Evolutionary conservation across 208 protist genomes (phyloP).

Genomic region (Crithidia thermophila): DNA sequence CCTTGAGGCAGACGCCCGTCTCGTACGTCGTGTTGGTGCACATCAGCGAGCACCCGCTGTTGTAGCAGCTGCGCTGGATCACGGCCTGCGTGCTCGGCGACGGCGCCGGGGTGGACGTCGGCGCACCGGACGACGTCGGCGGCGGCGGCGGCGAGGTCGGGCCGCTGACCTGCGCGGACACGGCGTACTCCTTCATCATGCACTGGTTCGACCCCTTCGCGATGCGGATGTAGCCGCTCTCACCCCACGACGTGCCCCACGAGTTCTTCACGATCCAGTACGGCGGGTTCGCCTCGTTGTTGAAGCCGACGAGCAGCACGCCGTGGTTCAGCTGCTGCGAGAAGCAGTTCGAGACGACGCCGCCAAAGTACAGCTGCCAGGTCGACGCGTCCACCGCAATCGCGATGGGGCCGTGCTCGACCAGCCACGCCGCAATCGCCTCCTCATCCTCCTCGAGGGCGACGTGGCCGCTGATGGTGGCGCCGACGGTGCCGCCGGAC

Average conservation of each 20-base stretch:
- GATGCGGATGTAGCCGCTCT: conserved; percentile 90
- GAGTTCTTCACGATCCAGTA: conserved; percentile 94
- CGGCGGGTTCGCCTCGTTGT: conserved; percentile 57
- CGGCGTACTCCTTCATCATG: conserved; percentile 66
- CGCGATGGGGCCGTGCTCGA: conserved; percentile 81
- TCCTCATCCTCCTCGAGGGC: conserved; percentile 77
- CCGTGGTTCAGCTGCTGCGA: conserved; percentile 82
- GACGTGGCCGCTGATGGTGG: conserved; percentile 69
- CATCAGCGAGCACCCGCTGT: conserved; percentile 37
- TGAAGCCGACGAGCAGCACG: conserved; percentile 89
- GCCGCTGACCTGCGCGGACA: conserved; percentile 45
- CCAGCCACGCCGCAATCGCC: conserved; percentile 71
- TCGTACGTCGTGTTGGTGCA: conserved; percentile 44
- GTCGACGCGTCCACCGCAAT: conserved; percentile 92
- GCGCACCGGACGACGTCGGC: conserved; percentile 22
- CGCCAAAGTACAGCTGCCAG: conserved; percentile 81
- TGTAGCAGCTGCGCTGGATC: conserved; percentile 45
- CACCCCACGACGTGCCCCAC: conserved; percentile 90
- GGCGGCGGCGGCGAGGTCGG: conserved; percentile 15
- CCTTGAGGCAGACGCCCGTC: conserved; percentile 41
- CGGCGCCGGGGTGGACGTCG: conserved; percentile 12
- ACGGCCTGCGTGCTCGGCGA: conserved; percentile 20
- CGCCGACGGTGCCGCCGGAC: conserved; percentile 46
- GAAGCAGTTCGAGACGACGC: conserved; percentile 78
- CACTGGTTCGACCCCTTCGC: conserved; percentile 85